phyloP scores from a whole-genome alignment of 192 early-diverging fungal species.

The Coemansia sp. region DNA sequence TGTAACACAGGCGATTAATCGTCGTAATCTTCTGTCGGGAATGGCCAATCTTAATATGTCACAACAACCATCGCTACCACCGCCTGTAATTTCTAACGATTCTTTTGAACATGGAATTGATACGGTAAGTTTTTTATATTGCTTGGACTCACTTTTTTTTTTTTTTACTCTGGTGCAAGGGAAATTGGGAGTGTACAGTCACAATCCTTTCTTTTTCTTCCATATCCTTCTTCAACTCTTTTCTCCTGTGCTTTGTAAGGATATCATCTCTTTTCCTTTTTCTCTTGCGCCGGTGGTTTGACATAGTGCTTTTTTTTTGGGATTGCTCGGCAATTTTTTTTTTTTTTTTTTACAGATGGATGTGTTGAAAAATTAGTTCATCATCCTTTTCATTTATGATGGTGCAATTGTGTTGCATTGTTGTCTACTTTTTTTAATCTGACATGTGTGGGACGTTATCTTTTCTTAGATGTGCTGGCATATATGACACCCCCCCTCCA shows the following conservation, averaged over 20 bases:
- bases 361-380: not conserved
- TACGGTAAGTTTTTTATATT: conserved; percentile 11
- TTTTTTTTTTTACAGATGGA: not conserved
- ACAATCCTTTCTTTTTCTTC: not conserved
- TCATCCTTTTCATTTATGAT: not conserved
- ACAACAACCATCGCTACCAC: conserved; percentile 32
- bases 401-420: not conserved
- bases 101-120: not conserved
- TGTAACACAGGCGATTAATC: not conserved
- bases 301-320: not conserved
- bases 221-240: conserved; percentile 1
- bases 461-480: not conserved
- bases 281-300: not conserved
- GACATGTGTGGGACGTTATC: not conserved
- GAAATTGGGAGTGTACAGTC: too few species aligned
- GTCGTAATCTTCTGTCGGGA: conserved; percentile 27
- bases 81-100: not conserved
- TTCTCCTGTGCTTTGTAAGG: not conserved
- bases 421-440: not conserved
- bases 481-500: not conserved
- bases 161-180: not conserved
- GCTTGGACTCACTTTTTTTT: too few species aligned
- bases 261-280: not conserved
- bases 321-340: not conserved
- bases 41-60: conserved; percentile 49